phyloP scores from a whole-genome alignment of 2,329 filamentous ascomycete genomes.

The Xylariaceae sp. region DNA sequence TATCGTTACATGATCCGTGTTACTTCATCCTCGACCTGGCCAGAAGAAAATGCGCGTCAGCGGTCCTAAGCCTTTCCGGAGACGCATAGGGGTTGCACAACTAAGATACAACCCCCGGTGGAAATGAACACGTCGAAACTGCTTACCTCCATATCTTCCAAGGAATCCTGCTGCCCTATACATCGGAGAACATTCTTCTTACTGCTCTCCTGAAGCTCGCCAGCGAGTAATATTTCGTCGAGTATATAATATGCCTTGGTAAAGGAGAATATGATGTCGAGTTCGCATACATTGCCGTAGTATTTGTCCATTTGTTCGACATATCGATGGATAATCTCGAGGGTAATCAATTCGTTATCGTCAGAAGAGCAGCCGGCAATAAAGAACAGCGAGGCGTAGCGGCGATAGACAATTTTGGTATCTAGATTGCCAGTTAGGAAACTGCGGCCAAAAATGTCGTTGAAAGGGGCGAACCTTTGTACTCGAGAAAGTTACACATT shows the following conservation, averaged over 20 bases:
- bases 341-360: slow-evolving; percentile 97
- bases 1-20: slow-evolving; percentile 81
- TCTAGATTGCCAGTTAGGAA: slow-evolving; percentile 63
- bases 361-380: slow-evolving; percentile 97
- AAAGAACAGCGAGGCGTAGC: slow-evolving; percentile 98
- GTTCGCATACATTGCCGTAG: slow-evolving; percentile 99
- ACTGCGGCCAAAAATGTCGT: slow-evolving; percentile 4
- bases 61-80: slow-evolving; percentile 41
- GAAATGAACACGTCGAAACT: slow-evolving; percentile 19
- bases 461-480: slow-evolving; percentile 74
- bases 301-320: slow-evolving; percentile 99
- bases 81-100: slow-evolving; percentile 20
- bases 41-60: slow-evolving; percentile 58
- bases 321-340: slow-evolving; percentile 98
- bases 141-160: slow-evolving; percentile 99
- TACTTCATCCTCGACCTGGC: slow-evolving; percentile 86
- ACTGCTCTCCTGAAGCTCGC: slow-evolving; percentile 97
- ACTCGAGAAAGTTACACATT: slow-evolving; percentile 99
- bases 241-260: slow-evolving; percentile 99
- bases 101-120: slow-evolving; percentile 6
- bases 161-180: slow-evolving; percentile 94
- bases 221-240: slow-evolving; percentile 92
- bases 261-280: slow-evolving; percentile 99
- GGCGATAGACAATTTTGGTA: slow-evolving; percentile 97
- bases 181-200: slow-evolving; percentile 98